These are phyloP conservation scores for Pistacia integerrima DNA, from an alignment of 345 rosid species.

Conservation along the genomic window DNA sequence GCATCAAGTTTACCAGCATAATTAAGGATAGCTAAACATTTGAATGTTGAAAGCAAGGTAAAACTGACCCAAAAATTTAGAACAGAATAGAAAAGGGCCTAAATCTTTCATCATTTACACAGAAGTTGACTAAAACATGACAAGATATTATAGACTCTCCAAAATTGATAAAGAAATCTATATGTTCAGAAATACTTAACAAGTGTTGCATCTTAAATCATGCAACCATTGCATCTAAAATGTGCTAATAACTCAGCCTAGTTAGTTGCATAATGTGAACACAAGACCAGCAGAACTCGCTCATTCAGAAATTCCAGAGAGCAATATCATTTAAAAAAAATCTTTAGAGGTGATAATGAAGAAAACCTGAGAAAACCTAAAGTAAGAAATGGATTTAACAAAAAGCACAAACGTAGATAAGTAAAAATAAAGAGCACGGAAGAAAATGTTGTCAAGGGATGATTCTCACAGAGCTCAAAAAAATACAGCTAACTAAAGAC, in stretches of 20 bases:
- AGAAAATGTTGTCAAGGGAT: background rate
- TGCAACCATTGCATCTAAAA: background rate
- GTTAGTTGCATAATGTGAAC: background rate
- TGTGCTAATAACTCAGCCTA: background rate
- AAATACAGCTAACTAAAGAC: background rate
- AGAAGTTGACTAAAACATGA: background rate
- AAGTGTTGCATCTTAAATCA: background rate
- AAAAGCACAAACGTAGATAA: background rate
- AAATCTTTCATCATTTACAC: background rate
- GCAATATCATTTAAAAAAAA: background rate
- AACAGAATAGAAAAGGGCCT: background rate
- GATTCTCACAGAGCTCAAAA: background rate
- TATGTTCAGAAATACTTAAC: background rate
- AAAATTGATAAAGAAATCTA: background rate
- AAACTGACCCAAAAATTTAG: background rate
- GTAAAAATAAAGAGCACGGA: background rate
- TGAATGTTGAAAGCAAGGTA: background rate
- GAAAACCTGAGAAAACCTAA: background rate
- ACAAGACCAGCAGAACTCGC: background rate
- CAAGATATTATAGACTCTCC: background rate
- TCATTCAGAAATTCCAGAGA: background rate
- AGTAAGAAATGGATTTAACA: background rate
- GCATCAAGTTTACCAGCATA: background rate
- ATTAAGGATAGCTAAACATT: background rate
- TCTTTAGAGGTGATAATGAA: background rate